Percentiles rank a stretch among this genome's conserved stretches.
Evolutionary conservation across 2,329 filamentous ascomycete species (phyloP).

Genomic region (Rhynchosporium graminicola): DNA sequence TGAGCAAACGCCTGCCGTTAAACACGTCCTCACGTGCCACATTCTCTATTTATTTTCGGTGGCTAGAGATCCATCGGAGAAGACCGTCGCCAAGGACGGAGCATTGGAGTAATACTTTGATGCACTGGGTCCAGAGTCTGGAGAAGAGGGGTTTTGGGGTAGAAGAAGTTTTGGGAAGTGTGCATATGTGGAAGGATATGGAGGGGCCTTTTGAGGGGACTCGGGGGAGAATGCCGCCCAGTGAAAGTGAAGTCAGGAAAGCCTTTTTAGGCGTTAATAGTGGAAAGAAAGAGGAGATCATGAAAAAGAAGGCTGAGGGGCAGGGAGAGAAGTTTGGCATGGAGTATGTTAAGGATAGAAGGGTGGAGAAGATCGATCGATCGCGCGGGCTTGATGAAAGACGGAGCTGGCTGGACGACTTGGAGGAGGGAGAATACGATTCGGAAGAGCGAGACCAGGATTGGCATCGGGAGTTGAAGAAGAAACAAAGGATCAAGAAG

Average conservation of each 20-base stretch:
- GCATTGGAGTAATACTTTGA: slow-evolving; percentile 33
- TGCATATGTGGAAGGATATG: slow-evolving; percentile 29
- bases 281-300: neutral
- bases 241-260: neutral
- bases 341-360: neutral
- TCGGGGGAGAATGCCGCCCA: neutral
- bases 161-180: slow-evolving; percentile 21
- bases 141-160: slow-evolving; percentile 24
- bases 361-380: neutral
- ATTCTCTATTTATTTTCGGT: slow-evolving; percentile 32
- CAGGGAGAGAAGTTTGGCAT: neutral
- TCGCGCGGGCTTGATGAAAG: neutral
- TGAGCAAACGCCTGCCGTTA: slow-evolving; percentile 27
- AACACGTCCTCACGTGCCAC: slow-evolving; percentile 21
- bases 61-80: slow-evolving; percentile 35
- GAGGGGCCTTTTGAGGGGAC: slow-evolving; percentile 16
- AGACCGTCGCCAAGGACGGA: slow-evolving; percentile 21
- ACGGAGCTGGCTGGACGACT: neutral
- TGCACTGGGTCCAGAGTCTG: slow-evolving; percentile 34
- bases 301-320: neutral
- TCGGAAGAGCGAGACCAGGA: neutral
- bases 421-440: neutral
- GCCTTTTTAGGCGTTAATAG: too few relatives aligned
- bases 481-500: neutral
- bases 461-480: neutral